phyloP scores from a whole-genome alignment of 2,329 filamentous ascomycete genomes.

The Penicillium sp. region DNA sequence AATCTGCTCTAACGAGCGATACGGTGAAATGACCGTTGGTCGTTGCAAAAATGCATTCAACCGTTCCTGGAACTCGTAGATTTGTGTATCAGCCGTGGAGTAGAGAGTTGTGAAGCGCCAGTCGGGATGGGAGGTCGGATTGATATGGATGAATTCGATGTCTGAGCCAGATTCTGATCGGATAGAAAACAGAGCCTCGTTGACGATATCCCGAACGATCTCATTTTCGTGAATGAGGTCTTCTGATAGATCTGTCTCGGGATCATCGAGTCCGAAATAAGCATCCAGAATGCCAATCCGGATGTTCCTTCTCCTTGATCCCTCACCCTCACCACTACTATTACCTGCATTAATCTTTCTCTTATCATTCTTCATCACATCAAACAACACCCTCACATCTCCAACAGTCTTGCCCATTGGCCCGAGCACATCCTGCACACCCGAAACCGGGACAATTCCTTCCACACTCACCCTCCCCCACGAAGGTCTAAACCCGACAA shows the following conservation, averaged over 20 bases:
- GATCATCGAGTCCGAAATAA: slow-evolving; percentile 55
- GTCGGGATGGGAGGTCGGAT: slow-evolving; percentile 41
- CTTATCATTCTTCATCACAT: slow-evolving; percentile 28
- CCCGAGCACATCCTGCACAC: slow-evolving; percentile 63
- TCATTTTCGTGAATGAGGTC: slow-evolving; percentile 52
- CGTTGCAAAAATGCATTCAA: slow-evolving; percentile 61
- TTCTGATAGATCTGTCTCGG: slow-evolving; percentile 16
- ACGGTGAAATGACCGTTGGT: slow-evolving; percentile 23
- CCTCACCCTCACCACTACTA: not conserved
- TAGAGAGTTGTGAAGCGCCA: slow-evolving; percentile 39
- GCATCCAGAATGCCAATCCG: slow-evolving; percentile 57
- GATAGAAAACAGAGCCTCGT: slow-evolving; percentile 46
- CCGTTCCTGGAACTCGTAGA: slow-evolving; percentile 61
- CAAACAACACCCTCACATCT: slow-evolving; percentile 33
- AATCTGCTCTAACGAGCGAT: slow-evolving; percentile 52
- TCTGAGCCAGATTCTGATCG: not conserved
- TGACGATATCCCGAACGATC: slow-evolving; percentile 59
- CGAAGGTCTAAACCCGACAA: slow-evolving; percentile 64
- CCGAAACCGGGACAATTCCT: slow-evolving; percentile 58
- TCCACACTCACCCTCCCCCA: slow-evolving; percentile 54
- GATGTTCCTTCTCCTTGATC: not conserved
- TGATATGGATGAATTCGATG: slow-evolving; percentile 54
- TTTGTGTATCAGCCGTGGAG: slow-evolving; percentile 60
- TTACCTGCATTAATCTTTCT: not conserved
- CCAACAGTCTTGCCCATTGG: slow-evolving; percentile 56